phyloP scores from a whole-genome alignment of 1,284 basidiomycete genomes.

The Sporisorium sorghi region DNA sequence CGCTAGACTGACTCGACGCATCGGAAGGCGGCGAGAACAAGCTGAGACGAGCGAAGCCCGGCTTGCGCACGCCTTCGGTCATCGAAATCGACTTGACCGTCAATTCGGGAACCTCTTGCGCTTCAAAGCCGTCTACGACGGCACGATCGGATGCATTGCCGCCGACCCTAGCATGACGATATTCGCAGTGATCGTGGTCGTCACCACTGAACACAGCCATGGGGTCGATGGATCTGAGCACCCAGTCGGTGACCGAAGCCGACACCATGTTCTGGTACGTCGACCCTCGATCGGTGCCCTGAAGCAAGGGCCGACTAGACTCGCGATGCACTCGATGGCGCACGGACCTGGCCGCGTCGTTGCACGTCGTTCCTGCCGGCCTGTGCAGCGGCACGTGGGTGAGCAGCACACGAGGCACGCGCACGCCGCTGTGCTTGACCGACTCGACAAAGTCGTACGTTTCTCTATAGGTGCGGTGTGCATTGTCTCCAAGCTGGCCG shows the following conservation, averaged over 20 bases:
- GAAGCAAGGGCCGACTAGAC: conserved; percentile 39
- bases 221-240: conserved; percentile 47
- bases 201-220: conserved; percentile 59
- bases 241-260: conserved; percentile 42
- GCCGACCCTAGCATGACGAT: conserved; percentile 34
- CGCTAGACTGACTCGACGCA: neutral
- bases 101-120: conserved; percentile 49
- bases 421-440: conserved; percentile 18
- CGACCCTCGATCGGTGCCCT: conserved; percentile 49
- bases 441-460: conserved; percentile 54
- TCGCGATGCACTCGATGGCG: conserved; percentile 52
- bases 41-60: conserved; percentile 58
- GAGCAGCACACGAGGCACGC: conserved; percentile 51
- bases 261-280: conserved; percentile 62
- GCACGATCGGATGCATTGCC: neutral
- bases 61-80: conserved; percentile 56
- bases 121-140: conserved; percentile 30
- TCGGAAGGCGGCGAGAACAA: conserved; percentile 26
- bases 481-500: conserved; percentile 32
- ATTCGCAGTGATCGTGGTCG: conserved; percentile 65
- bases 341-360: conserved; percentile 31
- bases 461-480: conserved; percentile 35
- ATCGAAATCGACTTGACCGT: conserved; percentile 63
- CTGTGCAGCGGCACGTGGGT: conserved; percentile 58
- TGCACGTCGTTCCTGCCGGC: conserved; percentile 28